Base-by-base conservation (phyloP, 352 stramenopile species). In the Globisporangium okanoganense region DNA sequence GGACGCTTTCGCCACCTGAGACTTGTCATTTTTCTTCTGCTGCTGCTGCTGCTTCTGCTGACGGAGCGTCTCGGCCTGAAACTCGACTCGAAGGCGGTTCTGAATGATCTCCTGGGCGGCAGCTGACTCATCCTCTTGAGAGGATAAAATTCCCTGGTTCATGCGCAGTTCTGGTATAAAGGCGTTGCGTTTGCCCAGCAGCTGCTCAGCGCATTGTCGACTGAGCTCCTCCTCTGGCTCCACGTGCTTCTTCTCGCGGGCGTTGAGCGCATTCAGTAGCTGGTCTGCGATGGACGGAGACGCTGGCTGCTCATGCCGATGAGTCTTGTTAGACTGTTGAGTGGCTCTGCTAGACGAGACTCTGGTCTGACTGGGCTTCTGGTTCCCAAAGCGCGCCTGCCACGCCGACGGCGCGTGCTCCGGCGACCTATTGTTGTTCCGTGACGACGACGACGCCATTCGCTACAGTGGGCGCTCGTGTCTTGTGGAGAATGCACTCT, bases 171-270 rank as follows among this genome's bases (percentile, higher is more conserved):
- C 64, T 1, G 62, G 62, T 7, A 65, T 65, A 54, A 88, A 90
- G 10, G 68, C 77, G 25, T 90, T 90, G 18, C 62, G 70, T 16
- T 77, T 71, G 44, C 81, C 81, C 14, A 90, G 64, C n/a, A 90
- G 48, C 44, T 71, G 52, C 7, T 87, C 77, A 3, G 67, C 78
- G 22, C 76, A 90, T 27, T 82, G 71, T 0, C 66, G 71, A 43
- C 67, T 80, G 31, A 76, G 33, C 22, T 76, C 64, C 20, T 80
- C 53, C 29, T 77, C 63, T 18, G 58, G 69, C 43, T 66, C 27
- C 5, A 35, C 24, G 24, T 58, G 56, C 20, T 53, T 24, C 41
- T 69, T 62, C 35, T 69, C 58, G 1, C 40, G 54, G 20, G 63
- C 50, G 14, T 58, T 55, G 35, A 89, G 65, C 16, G 76, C 69